phyloP scores from a whole-genome alignment of 805 yeast genomes.

The Candida easanensis region DNA sequence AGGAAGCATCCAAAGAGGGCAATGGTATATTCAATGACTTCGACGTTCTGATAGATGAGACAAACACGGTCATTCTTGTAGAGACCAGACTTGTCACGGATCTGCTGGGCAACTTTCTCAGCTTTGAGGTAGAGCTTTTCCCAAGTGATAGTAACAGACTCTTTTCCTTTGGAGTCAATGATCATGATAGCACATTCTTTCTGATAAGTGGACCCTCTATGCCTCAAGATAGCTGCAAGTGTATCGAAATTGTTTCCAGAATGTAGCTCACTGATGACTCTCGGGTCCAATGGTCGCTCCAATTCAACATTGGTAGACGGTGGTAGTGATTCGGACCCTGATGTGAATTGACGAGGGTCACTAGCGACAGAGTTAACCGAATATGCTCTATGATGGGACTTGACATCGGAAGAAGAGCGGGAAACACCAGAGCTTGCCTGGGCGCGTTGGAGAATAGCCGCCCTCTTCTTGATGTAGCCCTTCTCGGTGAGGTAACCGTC shows the following conservation, averaged over 20 bases:
- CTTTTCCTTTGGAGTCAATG: conserved; percentile 80
- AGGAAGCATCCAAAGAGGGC: conserved; percentile 89
- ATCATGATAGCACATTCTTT: conserved; percentile 70
- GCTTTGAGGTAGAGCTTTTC: conserved; percentile 80
- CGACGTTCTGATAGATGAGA: conserved; percentile 77
- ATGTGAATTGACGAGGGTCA: conserved; percentile 24
- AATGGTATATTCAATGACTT: conserved; percentile 79
- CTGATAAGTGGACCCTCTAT: conserved; percentile 62
- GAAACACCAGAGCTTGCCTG: conserved; percentile 1
- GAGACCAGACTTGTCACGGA: conserved; percentile 66
- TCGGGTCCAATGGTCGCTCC: conserved; percentile 55
- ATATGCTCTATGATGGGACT: conserved; percentile 23
- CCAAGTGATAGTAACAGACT: conserved; percentile 76
- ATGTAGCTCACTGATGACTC: conserved; percentile 39
- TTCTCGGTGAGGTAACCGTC: conserved; percentile 75
- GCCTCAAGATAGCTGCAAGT: conserved; percentile 68
- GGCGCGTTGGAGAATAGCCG: conserved; percentile 31
- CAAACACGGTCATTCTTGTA: conserved; percentile 83
- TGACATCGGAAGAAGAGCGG: conserved; percentile 10
- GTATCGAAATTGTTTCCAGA: conserved; percentile 50
- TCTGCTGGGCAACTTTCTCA: conserved; percentile 83
- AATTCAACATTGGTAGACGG: conserved; percentile 27
- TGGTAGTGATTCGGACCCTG: conserved; percentile 30
- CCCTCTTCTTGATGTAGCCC: conserved; percentile 64
- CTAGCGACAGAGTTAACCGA: conserved; percentile 25